Conservation (phyloP, 768 basidiomycete species). For the Boletus subcaerulescens region DNA sequence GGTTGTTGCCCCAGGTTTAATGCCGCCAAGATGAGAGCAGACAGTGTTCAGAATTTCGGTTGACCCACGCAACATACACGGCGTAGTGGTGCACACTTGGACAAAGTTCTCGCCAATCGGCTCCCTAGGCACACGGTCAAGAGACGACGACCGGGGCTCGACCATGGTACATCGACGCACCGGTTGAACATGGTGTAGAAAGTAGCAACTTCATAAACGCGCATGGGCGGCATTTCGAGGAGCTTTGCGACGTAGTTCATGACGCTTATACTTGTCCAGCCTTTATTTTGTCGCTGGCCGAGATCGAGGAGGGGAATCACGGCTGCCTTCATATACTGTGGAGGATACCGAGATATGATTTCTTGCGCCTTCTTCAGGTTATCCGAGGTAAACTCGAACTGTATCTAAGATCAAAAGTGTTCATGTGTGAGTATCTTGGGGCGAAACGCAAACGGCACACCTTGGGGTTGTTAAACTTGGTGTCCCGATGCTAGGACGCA, state of each 20-base stretch:
- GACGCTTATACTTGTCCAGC: conserved; percentile 96
- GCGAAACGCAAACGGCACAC: conserved; percentile 35
- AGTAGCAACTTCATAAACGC: conserved; percentile 98
- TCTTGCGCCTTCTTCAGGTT: conserved; percentile 85
- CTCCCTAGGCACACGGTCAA: conserved; percentile 50
- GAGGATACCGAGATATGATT: conserved; percentile 91
- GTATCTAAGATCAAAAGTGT: conserved; percentile 53
- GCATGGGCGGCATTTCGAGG: conserved; percentile 94
- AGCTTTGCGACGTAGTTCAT: conserved; percentile 98
- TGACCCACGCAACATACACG: conserved; percentile 93
- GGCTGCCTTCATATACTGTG: conserved; percentile 98
- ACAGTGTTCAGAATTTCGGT: conserved; percentile 87
- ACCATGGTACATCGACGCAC: conserved; percentile 39
- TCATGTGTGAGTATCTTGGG: neutral
- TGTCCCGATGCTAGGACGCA: conserved; percentile 81
- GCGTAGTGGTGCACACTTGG: conserved; percentile 98
- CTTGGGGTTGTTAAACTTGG: conserved; percentile 90
- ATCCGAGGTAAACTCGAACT: conserved; percentile 79
- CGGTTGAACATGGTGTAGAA: conserved; percentile 99
- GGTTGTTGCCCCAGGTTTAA: conserved; percentile 90
- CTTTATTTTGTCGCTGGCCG: conserved; percentile 96
- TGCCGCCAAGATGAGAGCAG: conserved; percentile 75
- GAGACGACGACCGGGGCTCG: neutral
- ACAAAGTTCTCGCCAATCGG: conserved; percentile 93
- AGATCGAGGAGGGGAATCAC: conserved; percentile 96